Evolutionary conservation across 805 yeast genomes (phyloP), one percentile per base, ranked within the genome.

Genomic region (Sugiyamaella floridensis): DNA sequence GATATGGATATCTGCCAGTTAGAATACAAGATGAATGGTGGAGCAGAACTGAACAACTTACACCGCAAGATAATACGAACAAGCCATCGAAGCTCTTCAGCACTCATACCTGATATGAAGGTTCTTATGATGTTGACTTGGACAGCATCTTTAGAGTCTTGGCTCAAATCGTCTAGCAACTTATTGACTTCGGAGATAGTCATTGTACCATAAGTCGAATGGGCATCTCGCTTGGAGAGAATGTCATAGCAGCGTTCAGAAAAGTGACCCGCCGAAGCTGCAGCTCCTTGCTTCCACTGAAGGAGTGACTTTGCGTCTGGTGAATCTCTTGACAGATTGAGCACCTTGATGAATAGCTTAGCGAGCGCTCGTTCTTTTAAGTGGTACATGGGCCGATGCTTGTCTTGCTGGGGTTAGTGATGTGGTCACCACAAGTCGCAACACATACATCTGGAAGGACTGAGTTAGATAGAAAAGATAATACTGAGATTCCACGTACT

Each of bases 301-400:
- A 69, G 56, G 26, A 82, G 61, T 43, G 72, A 69, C 45, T 69
- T 71, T 45, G 82, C 85, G 51, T 88, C 89, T 1, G 73, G 74
- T 8, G 89, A 80, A 6, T 77, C 77, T 46, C 77, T 76, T 1
- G 85, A 80, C 7, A 90, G 71, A 43, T 76, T 77, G 49, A 83
- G 71, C 43, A 83, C 64, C 49, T 58, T 60, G n/a, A 71, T 64
- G 1, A 84, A 57, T 4, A 77, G 60, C 49, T 67, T 71, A 0
- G 83, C 85, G 34, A 90, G 65, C 0, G 79, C 75, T 16, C 71
- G 70, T 56, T 89, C 96, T 63, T 80, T 82, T 42, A 87, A 71
- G 56, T 79, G 75, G 64, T 82, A 87, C 43, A 75, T 67, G 42
- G 70, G 63, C 10, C 89, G 69, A 20, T 67, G 67, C 16, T 22